Conservation (phyloP, 192 early-diverging fungal genomes). For the Coemansia sp. region DNA sequence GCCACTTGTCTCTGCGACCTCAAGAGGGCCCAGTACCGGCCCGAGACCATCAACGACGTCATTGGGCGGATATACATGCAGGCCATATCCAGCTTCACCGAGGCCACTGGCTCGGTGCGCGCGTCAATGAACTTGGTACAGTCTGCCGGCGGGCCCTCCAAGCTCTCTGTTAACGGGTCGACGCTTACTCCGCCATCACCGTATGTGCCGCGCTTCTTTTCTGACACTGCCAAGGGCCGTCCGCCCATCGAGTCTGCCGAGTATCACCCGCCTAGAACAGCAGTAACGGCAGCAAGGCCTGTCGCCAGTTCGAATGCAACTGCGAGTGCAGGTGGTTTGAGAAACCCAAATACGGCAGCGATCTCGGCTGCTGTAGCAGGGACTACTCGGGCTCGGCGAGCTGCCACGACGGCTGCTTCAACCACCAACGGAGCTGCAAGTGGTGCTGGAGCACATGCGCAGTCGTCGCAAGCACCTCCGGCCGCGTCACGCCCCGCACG, state of each 20-base stretch:
- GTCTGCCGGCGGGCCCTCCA: constrained; percentile 31
- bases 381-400: constrained; percentile 33
- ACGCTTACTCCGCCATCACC: constrained; percentile 41
- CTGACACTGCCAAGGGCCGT: background rate
- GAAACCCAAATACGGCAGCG: constrained; percentile 27
- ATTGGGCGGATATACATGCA: constrained; percentile 52
- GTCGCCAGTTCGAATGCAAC: background rate
- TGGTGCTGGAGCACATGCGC: background rate
- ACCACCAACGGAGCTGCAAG: background rate
- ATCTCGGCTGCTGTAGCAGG: constrained; percentile 50
- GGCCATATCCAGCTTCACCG: constrained; percentile 40
- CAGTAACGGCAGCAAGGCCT: background rate
- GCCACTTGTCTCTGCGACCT: constrained; percentile 41
- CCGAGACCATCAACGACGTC: constrained; percentile 5
- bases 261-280: background rate
- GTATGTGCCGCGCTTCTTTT: constrained; percentile 22
- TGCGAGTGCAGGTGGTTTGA: background rate
- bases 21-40: constrained; percentile 18
- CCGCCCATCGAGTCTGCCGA: background rate
- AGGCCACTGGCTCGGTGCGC: constrained; percentile 34
- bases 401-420: constrained; percentile 6
- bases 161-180: constrained; percentile 31
- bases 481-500: background rate
- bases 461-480: background rate
- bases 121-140: constrained; percentile 32